These are phyloP conservation scores for Halteria grandinella DNA, from an alignment of 73 alveolate genomes.

Conservation along the genomic window DNA sequence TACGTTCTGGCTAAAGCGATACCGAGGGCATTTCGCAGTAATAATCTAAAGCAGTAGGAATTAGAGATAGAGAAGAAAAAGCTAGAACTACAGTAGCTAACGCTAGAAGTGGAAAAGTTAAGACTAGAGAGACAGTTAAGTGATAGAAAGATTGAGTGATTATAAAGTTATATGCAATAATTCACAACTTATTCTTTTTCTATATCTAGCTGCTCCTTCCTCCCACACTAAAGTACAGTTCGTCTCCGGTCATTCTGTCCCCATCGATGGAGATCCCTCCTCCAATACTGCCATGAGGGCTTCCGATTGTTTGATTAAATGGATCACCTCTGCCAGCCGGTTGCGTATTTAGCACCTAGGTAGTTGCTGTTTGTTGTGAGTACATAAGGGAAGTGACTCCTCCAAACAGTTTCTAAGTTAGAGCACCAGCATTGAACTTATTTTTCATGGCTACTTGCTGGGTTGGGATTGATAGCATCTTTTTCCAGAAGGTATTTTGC, in stretches of 20 bases:
- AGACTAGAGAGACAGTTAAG: background rate
- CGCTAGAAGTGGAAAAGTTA: slow-evolving; percentile 24
- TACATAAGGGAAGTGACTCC: background rate
- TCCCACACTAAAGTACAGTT: no score
- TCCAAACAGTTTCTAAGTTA: slow-evolving; percentile 42
- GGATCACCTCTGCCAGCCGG: no score
- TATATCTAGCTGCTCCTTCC: no score
- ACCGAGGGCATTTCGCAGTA: slow-evolving; percentile 17
- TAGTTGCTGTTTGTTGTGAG: background rate
- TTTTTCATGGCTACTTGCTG: slow-evolving; percentile 18
- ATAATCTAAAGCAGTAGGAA: slow-evolving; percentile 38
- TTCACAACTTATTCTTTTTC: no score
- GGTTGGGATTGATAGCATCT: slow-evolving; percentile 7
- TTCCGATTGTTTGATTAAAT: no score
- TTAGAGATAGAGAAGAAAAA: slow-evolving; percentile 22
- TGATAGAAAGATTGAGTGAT: background rate
- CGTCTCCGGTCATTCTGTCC: no score
- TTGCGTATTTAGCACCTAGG: no score
- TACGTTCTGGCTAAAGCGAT: slow-evolving; percentile 37
- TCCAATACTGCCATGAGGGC: no score
- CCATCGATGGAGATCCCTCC: no score
- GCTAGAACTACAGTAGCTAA: slow-evolving; percentile 31
- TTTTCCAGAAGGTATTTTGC: slow-evolving; percentile 60
- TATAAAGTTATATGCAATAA: background rate
- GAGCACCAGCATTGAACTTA: slow-evolving; percentile 32